Conservation (phyloP, 2,329 filamentous ascomycete species). For the Sporothrix inflata region DNA sequence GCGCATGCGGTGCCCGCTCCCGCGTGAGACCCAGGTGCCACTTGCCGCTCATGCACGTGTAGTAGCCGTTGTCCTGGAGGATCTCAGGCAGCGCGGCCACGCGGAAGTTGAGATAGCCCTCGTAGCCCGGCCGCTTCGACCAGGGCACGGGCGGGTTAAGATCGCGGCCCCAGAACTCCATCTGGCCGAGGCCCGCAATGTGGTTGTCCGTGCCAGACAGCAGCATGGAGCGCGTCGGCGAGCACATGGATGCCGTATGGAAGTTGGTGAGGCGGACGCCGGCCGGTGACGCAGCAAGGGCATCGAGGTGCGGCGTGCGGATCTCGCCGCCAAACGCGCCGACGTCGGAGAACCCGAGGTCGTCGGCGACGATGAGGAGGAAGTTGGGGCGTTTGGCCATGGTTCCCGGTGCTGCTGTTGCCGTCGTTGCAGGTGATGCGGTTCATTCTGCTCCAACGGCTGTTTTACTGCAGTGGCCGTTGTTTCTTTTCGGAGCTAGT, state of each 20-base stretch:
- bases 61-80: conserved; percentile 61
- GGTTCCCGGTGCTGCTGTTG: too few relatives aligned
- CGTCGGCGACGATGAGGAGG: conserved; percentile 17
- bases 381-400: conserved; percentile 10
- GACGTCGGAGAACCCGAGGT: conserved; percentile 6
- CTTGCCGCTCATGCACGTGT: conserved; percentile 43
- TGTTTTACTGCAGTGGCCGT: neutral
- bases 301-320: conserved; percentile 9
- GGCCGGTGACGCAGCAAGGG: neutral
- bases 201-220: conserved; percentile 20
- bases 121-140: conserved; percentile 55
- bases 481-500: neutral
- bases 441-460: too few relatives aligned
- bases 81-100: conserved; percentile 63
- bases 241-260: conserved; percentile 13
- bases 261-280: conserved; percentile 16
- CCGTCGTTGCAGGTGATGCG: too few relatives aligned
- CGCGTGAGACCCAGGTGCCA: conserved; percentile 7
- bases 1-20: neutral
- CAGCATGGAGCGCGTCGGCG: conserved; percentile 20
- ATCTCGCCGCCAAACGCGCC: conserved; percentile 21
- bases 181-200: conserved; percentile 11
- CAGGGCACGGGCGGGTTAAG: neutral
- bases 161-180: neutral
- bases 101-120: conserved; percentile 64